A percentile compares a stretch with the other conserved stretches of the same genome.
Conservation (phyloP, 257 asterid genomes). For the Solanum dulcamara region DNA sequence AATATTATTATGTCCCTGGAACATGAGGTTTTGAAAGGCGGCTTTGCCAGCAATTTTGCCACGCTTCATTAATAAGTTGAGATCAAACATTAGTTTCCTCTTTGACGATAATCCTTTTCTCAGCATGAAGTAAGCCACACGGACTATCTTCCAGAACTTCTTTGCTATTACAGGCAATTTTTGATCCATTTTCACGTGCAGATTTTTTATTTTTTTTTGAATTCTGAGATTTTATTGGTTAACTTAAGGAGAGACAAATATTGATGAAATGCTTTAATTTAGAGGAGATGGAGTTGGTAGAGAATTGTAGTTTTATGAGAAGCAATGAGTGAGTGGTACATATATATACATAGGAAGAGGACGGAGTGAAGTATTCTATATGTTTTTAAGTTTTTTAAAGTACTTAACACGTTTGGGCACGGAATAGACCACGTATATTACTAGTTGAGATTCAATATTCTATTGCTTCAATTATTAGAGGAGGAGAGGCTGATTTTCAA, state of each 20-base stretch:
- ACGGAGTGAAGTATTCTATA: neutral
- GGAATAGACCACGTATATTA: neutral
- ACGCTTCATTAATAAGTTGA: constrained; percentile 25
- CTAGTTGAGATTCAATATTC: neutral
- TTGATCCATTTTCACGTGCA: neutral
- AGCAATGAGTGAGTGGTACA: neutral
- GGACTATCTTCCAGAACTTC: constrained; percentile 2
- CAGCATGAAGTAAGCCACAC: constrained; percentile 6
- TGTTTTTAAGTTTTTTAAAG: neutral
- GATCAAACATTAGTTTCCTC: constrained; percentile 18
- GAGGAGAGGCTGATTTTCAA: neutral
- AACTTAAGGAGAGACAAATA: neutral
- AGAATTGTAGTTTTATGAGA: neutral
- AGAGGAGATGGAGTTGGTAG: neutral
- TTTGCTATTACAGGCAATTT: constrained; percentile 17
- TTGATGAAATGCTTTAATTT: neutral
- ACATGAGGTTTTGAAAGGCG: constrained; percentile 5
- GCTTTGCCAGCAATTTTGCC: constrained; percentile 36
- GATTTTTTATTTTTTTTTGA: neutral
- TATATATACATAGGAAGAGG: neutral
- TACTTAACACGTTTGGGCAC: neutral
- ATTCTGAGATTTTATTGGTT: neutral
- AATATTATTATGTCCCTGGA: neutral
- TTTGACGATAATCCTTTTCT: constrained; percentile 32
- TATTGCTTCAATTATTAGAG: neutral